Evolutionary conservation across 2,329 filamentous ascomycete genomes (phyloP).

Genomic region (Chrysoporthe deuterocubensis): DNA sequence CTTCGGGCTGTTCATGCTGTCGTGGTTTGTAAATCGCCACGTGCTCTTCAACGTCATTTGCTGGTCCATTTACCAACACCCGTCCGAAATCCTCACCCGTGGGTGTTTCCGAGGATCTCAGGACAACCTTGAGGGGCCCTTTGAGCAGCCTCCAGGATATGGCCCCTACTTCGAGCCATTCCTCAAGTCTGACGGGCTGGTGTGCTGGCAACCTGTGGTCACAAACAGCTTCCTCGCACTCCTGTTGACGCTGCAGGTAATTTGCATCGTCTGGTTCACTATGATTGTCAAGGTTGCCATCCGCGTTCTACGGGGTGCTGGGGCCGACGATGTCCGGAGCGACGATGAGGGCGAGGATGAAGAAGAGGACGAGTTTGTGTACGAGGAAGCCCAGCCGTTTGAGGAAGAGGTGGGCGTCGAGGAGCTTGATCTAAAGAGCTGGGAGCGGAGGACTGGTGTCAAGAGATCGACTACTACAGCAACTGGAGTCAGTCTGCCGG

Average conservation of each 20-base stretch:
- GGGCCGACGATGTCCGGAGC: conserved; percentile 84
- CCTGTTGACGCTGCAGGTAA: conserved; percentile 75
- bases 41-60: conserved; percentile 77
- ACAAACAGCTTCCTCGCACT: conserved; percentile 77
- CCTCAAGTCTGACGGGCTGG: conserved; percentile 67
- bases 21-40: conserved; percentile 85
- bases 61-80: conserved; percentile 78
- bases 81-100: conserved; percentile 62
- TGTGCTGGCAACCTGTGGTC: conserved; percentile 80
- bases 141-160: conserved; percentile 52
- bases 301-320: conserved; percentile 74
- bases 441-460: conserved; percentile 60
- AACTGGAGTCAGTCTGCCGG: conserved; percentile 67
- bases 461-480: conserved; percentile 54
- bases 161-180: conserved; percentile 76
- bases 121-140: conserved; percentile 58
- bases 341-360: conserved; percentile 78
- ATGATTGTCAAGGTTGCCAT: conserved; percentile 86
- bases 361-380: conserved; percentile 55
- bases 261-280: conserved; percentile 84
- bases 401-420: conserved; percentile 80
- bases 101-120: conserved; percentile 73
- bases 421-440: conserved; percentile 67
- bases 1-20: conserved; percentile 84
- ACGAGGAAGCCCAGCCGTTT: conserved; percentile 59